These are phyloP conservation scores for Lactarius deliciosus DNA, from an alignment of 768 basidiomycete genomes.

Conservation along the genomic window DNA sequence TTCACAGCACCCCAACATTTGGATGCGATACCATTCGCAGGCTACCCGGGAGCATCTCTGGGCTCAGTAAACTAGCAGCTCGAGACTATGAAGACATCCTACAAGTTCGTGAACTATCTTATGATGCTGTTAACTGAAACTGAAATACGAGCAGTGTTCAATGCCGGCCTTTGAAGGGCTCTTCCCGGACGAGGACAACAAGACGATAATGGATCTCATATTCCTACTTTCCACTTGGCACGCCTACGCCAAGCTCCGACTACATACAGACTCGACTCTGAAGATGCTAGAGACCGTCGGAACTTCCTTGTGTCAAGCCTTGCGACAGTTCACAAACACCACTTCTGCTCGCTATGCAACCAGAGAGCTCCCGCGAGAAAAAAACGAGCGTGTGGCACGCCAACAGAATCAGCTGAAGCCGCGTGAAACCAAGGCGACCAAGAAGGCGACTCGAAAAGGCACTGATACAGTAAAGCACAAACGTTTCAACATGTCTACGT, in stretches of 20 bases:
- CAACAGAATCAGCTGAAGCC: neutral
- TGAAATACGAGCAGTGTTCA: neutral
- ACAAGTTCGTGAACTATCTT: too few relatives aligned
- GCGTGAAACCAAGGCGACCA: too few relatives aligned
- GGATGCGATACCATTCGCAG: too few relatives aligned
- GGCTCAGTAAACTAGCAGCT: too few relatives aligned
- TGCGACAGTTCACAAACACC: neutral
- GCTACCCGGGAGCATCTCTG: too few relatives aligned
- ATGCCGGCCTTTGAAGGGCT: neutral
- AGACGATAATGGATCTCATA: constrained; percentile 41
- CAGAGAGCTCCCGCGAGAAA: neutral
- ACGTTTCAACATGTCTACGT: neutral
- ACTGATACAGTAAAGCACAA: neutral
- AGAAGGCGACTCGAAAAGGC: neutral
- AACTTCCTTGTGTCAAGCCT: neutral
- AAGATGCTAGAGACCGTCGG: neutral
- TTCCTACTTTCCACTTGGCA: constrained; percentile 15
- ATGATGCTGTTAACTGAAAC: too few relatives aligned
- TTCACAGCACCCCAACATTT: too few relatives aligned
- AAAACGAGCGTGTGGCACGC: too few relatives aligned
- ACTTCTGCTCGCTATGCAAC: neutral
- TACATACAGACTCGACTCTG: neutral
- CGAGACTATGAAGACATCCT: too few relatives aligned
- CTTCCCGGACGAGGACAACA: constrained; percentile 41
- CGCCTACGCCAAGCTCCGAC: neutral